These are phyloP conservation scores for Epichloe sibirici DNA, from an alignment of 2,329 filamentous ascomycete species.

Conservation along the genomic window DNA sequence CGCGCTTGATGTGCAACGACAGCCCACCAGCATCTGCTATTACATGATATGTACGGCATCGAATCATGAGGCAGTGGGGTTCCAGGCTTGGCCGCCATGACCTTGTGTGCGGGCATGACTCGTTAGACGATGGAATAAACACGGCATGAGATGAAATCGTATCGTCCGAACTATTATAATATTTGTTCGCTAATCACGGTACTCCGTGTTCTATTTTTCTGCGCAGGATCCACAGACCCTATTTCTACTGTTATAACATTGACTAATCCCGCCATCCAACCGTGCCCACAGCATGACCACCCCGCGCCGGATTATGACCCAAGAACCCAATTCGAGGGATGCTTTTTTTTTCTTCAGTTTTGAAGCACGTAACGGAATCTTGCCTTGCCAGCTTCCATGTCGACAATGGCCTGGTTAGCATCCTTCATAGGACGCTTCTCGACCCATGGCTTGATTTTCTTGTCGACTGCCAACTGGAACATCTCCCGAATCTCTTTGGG, in stretches of 20 bases:
- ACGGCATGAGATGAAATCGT: too few species aligned
- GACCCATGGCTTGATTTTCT: constrained; percentile 44
- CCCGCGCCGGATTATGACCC: neutral
- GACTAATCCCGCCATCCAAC: neutral
- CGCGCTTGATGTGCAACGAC: too few species aligned
- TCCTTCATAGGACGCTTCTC: constrained; percentile 42
- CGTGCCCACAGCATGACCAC: too few species aligned
- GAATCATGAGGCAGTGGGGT: too few species aligned
- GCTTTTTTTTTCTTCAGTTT: constrained; percentile 17
- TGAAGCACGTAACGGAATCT: constrained; percentile 35
- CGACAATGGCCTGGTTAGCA: constrained; percentile 42
- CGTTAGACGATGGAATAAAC: too few species aligned
- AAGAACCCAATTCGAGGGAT: neutral
- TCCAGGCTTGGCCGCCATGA: too few species aligned
- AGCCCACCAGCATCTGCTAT: too few species aligned
- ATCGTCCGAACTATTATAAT: too few species aligned
- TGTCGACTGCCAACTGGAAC: constrained; percentile 42
- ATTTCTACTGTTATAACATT: neutral
- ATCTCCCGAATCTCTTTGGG: constrained; percentile 48
- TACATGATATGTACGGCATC: too few species aligned
- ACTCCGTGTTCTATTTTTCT: neutral
- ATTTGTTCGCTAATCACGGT: too few species aligned
- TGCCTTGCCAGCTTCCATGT: constrained; percentile 42
- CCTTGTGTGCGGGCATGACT: too few species aligned
- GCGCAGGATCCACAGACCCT: neutral